Percentiles rank a stretch among this genome's conserved stretches.
These are phyloP conservation scores for Zopfia rhizophila DNA, from an alignment of 2,329 filamentous ascomycete genomes.

Conservation along the genomic window DNA sequence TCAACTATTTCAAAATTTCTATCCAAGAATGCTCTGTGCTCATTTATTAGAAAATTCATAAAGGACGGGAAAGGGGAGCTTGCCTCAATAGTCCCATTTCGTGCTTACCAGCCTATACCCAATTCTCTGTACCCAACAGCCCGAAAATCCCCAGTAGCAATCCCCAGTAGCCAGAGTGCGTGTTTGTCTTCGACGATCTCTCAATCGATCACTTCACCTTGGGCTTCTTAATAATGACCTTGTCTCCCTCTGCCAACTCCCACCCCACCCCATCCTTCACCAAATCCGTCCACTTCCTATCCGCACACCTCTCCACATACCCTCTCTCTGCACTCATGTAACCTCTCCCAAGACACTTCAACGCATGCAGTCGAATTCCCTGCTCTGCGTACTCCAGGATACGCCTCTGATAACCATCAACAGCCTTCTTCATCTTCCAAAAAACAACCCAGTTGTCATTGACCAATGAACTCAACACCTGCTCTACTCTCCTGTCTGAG, in stretches of 20 bases:
- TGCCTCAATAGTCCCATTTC: too few relatives aligned
- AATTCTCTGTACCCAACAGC: too few relatives aligned
- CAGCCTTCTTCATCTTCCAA: constrained; percentile 73
- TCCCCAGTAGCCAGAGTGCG: too few relatives aligned
- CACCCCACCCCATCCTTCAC: constrained; percentile 81
- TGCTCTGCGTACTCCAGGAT: constrained; percentile 85
- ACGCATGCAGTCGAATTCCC: constrained; percentile 76
- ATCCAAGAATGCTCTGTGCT: too few relatives aligned
- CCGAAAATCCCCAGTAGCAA: too few relatives aligned
- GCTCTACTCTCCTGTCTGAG: constrained; percentile 74
- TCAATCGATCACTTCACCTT: constrained; percentile 56
- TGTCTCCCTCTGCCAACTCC: constrained; percentile 75
- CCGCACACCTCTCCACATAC: constrained; percentile 76
- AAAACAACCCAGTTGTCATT: constrained; percentile 87
- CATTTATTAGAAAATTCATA: too few relatives aligned
- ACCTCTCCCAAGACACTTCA: constrained; percentile 86
- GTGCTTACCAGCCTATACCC: too few relatives aligned
- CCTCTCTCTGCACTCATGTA: constrained; percentile 78
- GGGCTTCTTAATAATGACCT: constrained; percentile 77
- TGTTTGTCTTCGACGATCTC: too few relatives aligned
- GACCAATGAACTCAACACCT: constrained; percentile 74
- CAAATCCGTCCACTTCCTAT: constrained; percentile 77
- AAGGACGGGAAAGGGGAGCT: too few relatives aligned
- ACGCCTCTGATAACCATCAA: constrained; percentile 82
- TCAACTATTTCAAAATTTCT: too few relatives aligned